Base-by-base conservation (phyloP, 768 basidiomycete species). In the Trametes maxima region DNA sequence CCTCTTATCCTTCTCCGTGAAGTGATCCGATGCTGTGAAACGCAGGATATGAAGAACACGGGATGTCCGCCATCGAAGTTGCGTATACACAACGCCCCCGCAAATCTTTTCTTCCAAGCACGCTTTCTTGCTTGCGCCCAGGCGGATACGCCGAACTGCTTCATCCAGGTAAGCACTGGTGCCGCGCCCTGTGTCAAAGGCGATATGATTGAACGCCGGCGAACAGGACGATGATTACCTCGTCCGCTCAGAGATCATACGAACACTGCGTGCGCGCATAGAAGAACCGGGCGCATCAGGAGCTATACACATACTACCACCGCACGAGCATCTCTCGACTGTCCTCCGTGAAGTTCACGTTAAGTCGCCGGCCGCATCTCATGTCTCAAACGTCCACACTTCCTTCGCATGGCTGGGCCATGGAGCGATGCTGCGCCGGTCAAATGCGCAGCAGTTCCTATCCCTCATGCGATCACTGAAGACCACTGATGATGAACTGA, bases 191-290 rank as follows among this genome's bases (percentile, higher is more conserved):
- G 28, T 49, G 28, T 36, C 35, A 22, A 58, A 13, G 60, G 42
- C 43, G 59, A 48, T 28, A 54, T 22, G 45, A 37, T n/a, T 37
- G 22, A 50, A 35, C 24, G 24, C 21, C 17, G 12, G 25, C 8
- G 21, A n/a, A 12, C 60, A 88, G 87, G 88, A 89, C 66, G 88
- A 90, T 67, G 88, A 88, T 70, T 89, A 84, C 68, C 74, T 89
- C 21, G 69, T 90, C 49, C 70, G 76, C 33, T 83, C 88, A 8
- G 82, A 86, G 63, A 76, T 86, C 35, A 80, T 89, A 59, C 75
- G 75, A 36, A 69, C 81, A 0, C 75, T 89, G n/a, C 78, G 79
- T 5, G 61, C 74, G 35, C 77, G 80, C 48, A 73, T 82, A 53
- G 40, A 61, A 60, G 25, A 74, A 69, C 10, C 47, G 16, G 60